phyloP scores from a whole-genome alignment of 805 yeast species.

The Candida suzukii region DNA sequence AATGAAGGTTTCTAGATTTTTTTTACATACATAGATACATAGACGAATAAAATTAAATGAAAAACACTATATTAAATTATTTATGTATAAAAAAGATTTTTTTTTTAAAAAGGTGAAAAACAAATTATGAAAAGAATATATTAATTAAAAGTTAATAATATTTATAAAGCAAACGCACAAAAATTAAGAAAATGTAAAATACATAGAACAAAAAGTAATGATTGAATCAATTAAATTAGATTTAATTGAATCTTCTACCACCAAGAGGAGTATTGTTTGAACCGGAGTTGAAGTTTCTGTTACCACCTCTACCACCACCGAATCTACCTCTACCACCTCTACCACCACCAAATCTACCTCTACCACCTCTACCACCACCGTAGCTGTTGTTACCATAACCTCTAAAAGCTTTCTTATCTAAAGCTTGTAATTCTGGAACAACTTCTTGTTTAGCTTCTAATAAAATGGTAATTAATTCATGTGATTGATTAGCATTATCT shows the following conservation, averaged over 20 bases:
- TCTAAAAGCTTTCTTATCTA: slow-evolving; percentile 70
- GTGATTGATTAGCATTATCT: slow-evolving; percentile 81
- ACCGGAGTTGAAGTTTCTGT: slow-evolving; percentile 30
- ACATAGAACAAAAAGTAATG: too few species aligned
- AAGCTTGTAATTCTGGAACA: slow-evolving; percentile 71
- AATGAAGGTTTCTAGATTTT: slow-evolving; percentile 45
- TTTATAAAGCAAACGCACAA: too few species aligned
- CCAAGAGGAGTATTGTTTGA: slow-evolving; percentile 42
- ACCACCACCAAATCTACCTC: slow-evolving; percentile 42
- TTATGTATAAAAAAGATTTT: too few species aligned
- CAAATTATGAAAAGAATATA: too few species aligned
- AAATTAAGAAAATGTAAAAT: too few species aligned
- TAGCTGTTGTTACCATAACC: slow-evolving; percentile 46
- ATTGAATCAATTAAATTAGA: too few species aligned
- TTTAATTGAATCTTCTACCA: background rate
- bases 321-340: slow-evolving; percentile 29
- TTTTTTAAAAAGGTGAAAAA: too few species aligned
- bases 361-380: slow-evolving; percentile 45
- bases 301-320: slow-evolving; percentile 26
- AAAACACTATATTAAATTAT: too few species aligned
- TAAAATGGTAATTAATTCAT: slow-evolving; percentile 81
- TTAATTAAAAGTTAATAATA: too few species aligned
- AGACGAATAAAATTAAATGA: background rate
- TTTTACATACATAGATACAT: background rate
- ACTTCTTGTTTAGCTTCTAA: slow-evolving; percentile 92